A percentile compares a stretch with the other conserved stretches of the same genome.
Evolutionary conservation across 495 filamentous ascomycete species (phyloP).

Genomic region (Trichoderma erinaceum): DNA sequence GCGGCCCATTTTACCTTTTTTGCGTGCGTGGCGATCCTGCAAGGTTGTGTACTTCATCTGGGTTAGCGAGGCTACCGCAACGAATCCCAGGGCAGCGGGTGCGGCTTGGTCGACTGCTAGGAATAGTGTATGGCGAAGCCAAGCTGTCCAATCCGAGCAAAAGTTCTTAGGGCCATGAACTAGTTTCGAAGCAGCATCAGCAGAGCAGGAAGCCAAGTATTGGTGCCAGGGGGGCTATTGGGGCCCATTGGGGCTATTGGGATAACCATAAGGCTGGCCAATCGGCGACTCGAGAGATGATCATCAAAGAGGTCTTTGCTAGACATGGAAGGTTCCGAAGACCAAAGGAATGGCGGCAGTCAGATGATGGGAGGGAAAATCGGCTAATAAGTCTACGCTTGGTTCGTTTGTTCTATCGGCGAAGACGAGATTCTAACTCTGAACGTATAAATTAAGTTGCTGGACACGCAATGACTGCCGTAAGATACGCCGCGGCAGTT

Average conservation of each 20-base stretch:
- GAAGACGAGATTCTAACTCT: background rate
- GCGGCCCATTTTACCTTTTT: slow-evolving; percentile 14
- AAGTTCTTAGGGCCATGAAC: background rate
- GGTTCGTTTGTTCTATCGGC: background rate
- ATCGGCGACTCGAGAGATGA: background rate
- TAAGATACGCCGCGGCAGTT: background rate
- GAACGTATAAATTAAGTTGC: no score
- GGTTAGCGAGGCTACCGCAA: slow-evolving; percentile 9
- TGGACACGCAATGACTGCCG: no score
- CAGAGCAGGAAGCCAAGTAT: background rate
- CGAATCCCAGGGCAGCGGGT: background rate
- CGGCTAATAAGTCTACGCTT: background rate
- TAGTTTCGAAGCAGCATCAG: background rate
- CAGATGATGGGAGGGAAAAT: background rate
- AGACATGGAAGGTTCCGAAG: background rate
- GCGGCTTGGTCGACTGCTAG: slow-evolving; percentile 1
- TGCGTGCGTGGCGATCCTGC: slow-evolving; percentile 9
- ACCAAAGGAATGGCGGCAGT: background rate
- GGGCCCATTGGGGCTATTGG: background rate
- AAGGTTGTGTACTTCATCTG: slow-evolving; percentile 6
- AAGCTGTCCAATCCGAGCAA: background rate
- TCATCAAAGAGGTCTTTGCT: background rate
- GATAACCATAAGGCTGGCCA: background rate
- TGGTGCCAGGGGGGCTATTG: background rate
- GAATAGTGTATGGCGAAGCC: background rate